phyloP scores from a whole-genome alignment of 805 yeast genomes.

The Kodamaea fukazawae region DNA sequence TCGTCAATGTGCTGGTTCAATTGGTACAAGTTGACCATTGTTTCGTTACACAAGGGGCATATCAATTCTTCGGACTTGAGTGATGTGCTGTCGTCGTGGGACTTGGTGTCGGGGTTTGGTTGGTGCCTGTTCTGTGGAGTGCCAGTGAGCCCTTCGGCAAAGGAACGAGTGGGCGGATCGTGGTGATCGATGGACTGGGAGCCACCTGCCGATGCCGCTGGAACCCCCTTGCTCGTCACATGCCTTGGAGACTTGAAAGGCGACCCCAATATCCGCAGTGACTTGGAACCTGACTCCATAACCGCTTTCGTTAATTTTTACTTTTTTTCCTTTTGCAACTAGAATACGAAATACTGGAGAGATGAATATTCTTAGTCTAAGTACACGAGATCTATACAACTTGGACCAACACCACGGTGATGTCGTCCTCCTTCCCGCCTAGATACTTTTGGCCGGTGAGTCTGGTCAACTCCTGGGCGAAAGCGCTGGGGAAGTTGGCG shows the following conservation, averaged over 20 bases:
- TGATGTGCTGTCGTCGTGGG: slow-evolving; percentile 3
- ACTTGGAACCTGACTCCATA: slow-evolving; percentile 1
- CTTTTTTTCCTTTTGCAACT: neutral
- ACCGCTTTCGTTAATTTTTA: neutral
- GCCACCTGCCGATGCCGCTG: too few species aligned
- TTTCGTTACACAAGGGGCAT: slow-evolving; percentile 73
- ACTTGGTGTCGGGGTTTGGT: neutral
- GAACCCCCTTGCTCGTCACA: slow-evolving; percentile 3
- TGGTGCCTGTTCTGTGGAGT: neutral
- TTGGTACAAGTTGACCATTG: slow-evolving; percentile 51
- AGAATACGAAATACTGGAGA: too few species aligned
- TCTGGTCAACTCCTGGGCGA: slow-evolving; percentile 71
- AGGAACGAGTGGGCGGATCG: too few species aligned
- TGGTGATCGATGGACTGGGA: too few species aligned
- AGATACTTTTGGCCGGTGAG: slow-evolving; percentile 65
- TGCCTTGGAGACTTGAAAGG: slow-evolving; percentile 22
- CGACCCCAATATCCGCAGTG: slow-evolving; percentile 21
- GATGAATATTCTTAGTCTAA: neutral
- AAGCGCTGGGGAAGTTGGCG: slow-evolving; percentile 74
- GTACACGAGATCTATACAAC: slow-evolving; percentile 35
- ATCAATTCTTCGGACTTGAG: slow-evolving; percentile 9
- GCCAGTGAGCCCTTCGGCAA: slow-evolving; percentile 3
- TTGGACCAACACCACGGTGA: slow-evolving; percentile 74
- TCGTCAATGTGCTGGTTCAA: slow-evolving; percentile 73
- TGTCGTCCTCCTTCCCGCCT: slow-evolving; percentile 97